Evolutionary conservation across 2,329 filamentous ascomycete genomes (phyloP), one percentile per base, ranked within the genome.

Genomic region (Aspergillus neotritici): DNA sequence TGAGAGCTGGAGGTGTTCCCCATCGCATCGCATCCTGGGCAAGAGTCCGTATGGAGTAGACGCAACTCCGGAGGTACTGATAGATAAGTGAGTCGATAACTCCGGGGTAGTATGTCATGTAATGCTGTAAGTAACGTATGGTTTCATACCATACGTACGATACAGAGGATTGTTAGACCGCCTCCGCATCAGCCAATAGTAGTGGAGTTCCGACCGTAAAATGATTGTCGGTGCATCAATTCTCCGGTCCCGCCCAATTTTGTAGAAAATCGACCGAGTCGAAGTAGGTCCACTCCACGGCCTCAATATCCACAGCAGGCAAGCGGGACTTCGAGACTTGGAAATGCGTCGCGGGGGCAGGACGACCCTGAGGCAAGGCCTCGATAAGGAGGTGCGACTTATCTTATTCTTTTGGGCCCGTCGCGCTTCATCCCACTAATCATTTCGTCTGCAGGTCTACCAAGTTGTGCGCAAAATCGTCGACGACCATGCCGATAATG

Each of bases 381-480:
- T 87, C 30, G 84, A 87, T 55, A 75, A 76, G 48, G 84, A 87
- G 60, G 75, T 77, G 61, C 44, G 53, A 34, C 36, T 25, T 16
- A 31, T 31, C 36, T 16, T 6, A 14, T 16, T 34, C 13, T 13
- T n/a, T n/a, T 41, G 34, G 21, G 34, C 21, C 29, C 28, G 31
- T 37, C 25, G 8, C 21, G 17, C 32, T 14, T 11, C 34, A 12
- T 16, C 45, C 52, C 37, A 57, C 40, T 38, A 31, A n/a, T 37
- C 35, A 25, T 42, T 34, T 34, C 32, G 11, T 39, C 41, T 37
- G 33, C 48, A 78, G 74, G 77, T 95, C 49, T 89, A 91, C 61
- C 84, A 87, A 59, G 78, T 93, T 31, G 78, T 94, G 31, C 79
- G 80, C 51, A 93, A 88, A 64, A 74, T 91, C 41, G 77, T 87